These are phyloP conservation scores for Erodium moschatum DNA, from an alignment of 441 rosid species.

Conservation along the genomic window DNA sequence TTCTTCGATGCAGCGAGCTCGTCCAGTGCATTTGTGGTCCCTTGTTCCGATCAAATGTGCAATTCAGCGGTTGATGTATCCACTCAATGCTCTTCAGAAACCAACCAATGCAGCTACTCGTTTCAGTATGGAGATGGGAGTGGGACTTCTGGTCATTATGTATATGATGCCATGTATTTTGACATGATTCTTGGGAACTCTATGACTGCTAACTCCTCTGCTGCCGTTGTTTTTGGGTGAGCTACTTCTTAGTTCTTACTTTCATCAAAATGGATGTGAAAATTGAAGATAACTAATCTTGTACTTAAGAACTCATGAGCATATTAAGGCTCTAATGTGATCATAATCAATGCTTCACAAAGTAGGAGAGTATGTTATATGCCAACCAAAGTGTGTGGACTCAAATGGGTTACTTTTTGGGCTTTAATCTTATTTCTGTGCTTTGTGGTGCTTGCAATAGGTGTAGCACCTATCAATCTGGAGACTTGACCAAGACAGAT, in stretches of 20 bases:
- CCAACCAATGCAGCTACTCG: conserved; percentile 52
- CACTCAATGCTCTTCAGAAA: conserved; percentile 39
- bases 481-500: conserved; percentile 54
- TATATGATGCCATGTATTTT: conserved; percentile 44
- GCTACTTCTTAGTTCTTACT: conserved; percentile 14
- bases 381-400: neutral
- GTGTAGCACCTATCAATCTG: conserved; percentile 63
- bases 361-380: neutral
- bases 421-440: conserved; percentile 13
- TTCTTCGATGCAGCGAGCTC: conserved; percentile 51
- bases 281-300: conserved; percentile 5
- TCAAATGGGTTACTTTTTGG: neutral
- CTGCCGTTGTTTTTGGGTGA: conserved; percentile 54
- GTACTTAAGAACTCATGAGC: neutral
- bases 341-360: neutral
- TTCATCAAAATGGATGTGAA: too few relatives aligned
- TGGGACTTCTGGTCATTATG: conserved; percentile 66
- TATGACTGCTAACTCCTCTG: conserved; percentile 44
- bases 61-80: conserved; percentile 44
- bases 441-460: conserved; percentile 29
- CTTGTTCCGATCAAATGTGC: conserved; percentile 58
- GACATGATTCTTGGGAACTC: conserved; percentile 50
- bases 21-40: conserved; percentile 38
- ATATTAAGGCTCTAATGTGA: neutral
- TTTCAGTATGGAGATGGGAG: conserved; percentile 73